Evolutionary conservation across 192 early-diverging fungal genomes (phyloP).

Genomic region (Mortierella hygrophila): DNA sequence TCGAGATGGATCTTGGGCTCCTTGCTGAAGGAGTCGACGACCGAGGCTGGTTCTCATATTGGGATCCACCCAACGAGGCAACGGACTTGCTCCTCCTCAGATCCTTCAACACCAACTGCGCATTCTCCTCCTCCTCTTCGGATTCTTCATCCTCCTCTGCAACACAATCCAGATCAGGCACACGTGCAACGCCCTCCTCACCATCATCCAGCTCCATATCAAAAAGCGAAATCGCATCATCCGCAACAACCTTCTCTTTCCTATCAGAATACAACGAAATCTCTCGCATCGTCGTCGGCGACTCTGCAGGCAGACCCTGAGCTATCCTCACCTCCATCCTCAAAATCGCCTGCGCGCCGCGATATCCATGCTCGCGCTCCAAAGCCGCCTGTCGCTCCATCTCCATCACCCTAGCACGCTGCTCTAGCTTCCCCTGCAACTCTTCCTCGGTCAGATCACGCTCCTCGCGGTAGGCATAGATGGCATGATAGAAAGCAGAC

Average conservation of each 20-base stretch:
- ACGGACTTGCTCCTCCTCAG: constrained; percentile 40
- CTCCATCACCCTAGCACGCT: constrained; percentile 26
- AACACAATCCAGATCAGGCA: constrained; percentile 33
- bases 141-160: constrained; percentile 37
- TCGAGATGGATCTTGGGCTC: neutral
- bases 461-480: constrained; percentile 52
- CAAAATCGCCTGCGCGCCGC: constrained; percentile 36
- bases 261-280: constrained; percentile 45
- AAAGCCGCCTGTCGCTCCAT: constrained; percentile 34
- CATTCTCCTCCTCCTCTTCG: constrained; percentile 39
- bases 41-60: constrained; percentile 34
- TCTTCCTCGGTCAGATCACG: constrained; percentile 41
- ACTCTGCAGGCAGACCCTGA: constrained; percentile 48
- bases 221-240: constrained; percentile 46
- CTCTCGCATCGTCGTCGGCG: constrained; percentile 36
- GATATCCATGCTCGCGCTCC: constrained; percentile 40
- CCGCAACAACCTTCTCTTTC: constrained; percentile 45
- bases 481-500: constrained; percentile 43
- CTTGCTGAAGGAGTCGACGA: neutral
- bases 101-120: constrained; percentile 27
- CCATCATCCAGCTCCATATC: constrained; percentile 45
- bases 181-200: constrained; percentile 12
- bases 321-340: constrained; percentile 51
- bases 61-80: constrained; percentile 33
- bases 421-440: constrained; percentile 35